Conservation (phyloP, 169 alveolate species). For the Plasmodium fragile region DNA sequence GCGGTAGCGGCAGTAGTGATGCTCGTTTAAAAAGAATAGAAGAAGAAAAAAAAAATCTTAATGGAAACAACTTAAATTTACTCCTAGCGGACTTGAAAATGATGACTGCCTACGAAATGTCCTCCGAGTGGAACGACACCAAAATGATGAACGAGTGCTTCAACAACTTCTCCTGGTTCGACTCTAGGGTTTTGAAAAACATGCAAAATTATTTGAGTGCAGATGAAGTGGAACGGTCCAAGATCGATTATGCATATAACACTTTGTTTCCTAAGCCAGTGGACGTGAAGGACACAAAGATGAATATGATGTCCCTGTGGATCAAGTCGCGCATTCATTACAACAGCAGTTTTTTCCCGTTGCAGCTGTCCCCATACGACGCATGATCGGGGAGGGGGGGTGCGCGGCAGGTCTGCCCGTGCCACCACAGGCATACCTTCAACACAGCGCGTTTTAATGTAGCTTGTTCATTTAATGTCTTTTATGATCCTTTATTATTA, state of each 20-base stretch:
- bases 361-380: slow-evolving; percentile 58
- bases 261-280: slow-evolving; percentile 80
- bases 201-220: slow-evolving; percentile 77
- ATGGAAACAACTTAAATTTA: slow-evolving; percentile 63
- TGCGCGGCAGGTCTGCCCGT: background rate
- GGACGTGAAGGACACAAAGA: slow-evolving; percentile 75
- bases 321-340: slow-evolving; percentile 80
- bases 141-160: slow-evolving; percentile 78
- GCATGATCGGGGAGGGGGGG: background rate
- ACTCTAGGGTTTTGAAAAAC: slow-evolving; percentile 73
- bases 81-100: slow-evolving; percentile 78
- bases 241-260: slow-evolving; percentile 80
- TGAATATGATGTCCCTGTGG: slow-evolving; percentile 81
- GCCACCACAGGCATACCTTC: background rate
- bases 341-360: slow-evolving; percentile 59
- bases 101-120: slow-evolving; percentile 79
- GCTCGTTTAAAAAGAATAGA: slow-evolving; percentile 40
- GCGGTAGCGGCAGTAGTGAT: slow-evolving; percentile 2
- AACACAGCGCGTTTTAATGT: background rate
- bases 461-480: background rate
- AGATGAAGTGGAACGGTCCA: slow-evolving; percentile 75
- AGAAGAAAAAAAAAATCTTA: slow-evolving; percentile 41
- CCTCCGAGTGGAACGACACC: slow-evolving; percentile 83
- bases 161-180: slow-evolving; percentile 80
- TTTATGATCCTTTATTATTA: background rate